Evolutionary conservation across 768 basidiomycete species (phyloP).

Genomic region (Psilocybe cyanescens): DNA sequence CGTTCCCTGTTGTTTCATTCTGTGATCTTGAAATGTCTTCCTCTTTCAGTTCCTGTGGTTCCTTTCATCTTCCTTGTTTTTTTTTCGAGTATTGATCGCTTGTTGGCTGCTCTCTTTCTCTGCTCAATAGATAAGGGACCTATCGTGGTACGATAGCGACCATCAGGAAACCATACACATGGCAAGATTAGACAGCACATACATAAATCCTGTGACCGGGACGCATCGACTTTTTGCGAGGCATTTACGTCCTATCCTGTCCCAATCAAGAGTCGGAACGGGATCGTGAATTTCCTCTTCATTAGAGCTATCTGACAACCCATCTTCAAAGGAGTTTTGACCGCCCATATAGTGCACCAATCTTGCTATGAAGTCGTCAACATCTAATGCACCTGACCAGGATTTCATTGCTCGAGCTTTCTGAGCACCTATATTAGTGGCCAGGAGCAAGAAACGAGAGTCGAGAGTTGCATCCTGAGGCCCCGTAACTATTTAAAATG

Average conservation of each 20-base stretch:
- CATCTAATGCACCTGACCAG: constrained; percentile 86
- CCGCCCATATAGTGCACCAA: constrained; percentile 81
- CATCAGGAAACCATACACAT: constrained; percentile 15
- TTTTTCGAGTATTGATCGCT: constrained; percentile 73
- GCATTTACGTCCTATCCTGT: constrained; percentile 82
- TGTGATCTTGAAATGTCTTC: constrained; percentile 83
- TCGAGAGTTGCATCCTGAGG: constrained; percentile 92
- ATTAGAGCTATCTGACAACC: constrained; percentile 49
- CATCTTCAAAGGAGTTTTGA: constrained; percentile 47
- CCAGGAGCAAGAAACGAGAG: constrained; percentile 76
- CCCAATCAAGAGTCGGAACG: constrained; percentile 71
- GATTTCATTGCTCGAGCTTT: constrained; percentile 91
- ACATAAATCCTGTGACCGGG: constrained; percentile 91
- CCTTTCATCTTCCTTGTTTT: constrained; percentile 66
- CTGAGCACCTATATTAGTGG: constrained; percentile 78
- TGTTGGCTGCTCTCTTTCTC: constrained; percentile 67
- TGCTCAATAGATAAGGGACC: constrained; percentile 91
- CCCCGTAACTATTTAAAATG: constrained; percentile 57
- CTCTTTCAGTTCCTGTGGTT: constrained; percentile 81
- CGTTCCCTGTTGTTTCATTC: constrained; percentile 91
- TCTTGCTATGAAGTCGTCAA: constrained; percentile 86
- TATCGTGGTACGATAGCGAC: constrained; percentile 58
- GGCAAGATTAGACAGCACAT: constrained; percentile 24
- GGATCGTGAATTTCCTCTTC: constrained; percentile 52
- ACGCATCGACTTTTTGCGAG: constrained; percentile 80